Evolutionary conservation across 345 rosid genomes (phyloP), one percentile per base, ranked within the genome.

Genomic region (Turnera subulata): DNA sequence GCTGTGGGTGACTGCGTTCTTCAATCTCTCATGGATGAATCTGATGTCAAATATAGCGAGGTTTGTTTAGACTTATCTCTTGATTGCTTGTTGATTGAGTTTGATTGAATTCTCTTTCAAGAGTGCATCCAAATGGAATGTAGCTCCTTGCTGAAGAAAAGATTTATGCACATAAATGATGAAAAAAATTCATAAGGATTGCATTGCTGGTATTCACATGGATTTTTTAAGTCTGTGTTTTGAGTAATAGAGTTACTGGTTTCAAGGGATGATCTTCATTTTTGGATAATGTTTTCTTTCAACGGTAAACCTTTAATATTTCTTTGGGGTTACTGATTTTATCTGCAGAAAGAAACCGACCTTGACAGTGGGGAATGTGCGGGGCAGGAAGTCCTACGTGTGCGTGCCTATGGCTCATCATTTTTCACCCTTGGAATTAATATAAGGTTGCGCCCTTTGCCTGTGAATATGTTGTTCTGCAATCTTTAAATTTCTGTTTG

Each of bases 401-500:
- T 90, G 53, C 89, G 97, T 59, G 97, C 99, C 17, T 90, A 90
- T 72, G 97, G 96, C 59, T 88, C 89, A 38, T 81, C 89, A 38
- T 94, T 76, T 76, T 84, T 94, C 64, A 76, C 86, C 44, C 95
- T 94, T 45, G 97, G 96, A 62, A 84, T 94, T 55, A 88, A 90
- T 72, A 81, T 88, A 81, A 85, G 99, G 96, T 90, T 19, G 50
- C 25, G 42, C 20, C 25, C 50, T 46, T n/a, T 22, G 11, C 8
- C 35, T 8, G 5, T 29, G 35, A 29, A 29, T 29, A 29, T 29
- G 8, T 29, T 29, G 35, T 29, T 29, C 4, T 29, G 35, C 8
- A 29, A 3, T 29, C 35, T n/a, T n/a, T n/a, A n/a, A n/a, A 29
- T 29, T 29, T 4, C 35, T 29, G 5, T 29, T 29, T 29, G 35